A percentile compares a stretch with the other conserved stretches of the same genome.
Evolutionary conservation across 2,329 filamentous ascomycete genomes (phyloP).

Genomic region (Zasmidium citrigriseum): DNA sequence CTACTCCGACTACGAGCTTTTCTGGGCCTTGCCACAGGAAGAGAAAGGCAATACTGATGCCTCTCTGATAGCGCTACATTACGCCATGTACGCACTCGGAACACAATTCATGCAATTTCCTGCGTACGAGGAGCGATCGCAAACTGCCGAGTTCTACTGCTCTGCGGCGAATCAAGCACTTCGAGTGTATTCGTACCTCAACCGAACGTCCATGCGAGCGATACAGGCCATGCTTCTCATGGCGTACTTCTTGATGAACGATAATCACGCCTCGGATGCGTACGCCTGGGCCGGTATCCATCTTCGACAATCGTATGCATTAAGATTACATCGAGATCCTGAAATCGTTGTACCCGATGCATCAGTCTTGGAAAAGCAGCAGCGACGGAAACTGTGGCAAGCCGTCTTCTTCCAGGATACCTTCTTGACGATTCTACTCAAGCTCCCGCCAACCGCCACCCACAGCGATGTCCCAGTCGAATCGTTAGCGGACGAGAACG

Average conservation of each 20-base stretch:
- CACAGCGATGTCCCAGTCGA: slow-evolving; percentile 79
- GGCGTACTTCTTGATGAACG: slow-evolving; percentile 81
- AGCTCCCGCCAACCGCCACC: slow-evolving; percentile 74
- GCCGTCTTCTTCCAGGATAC: slow-evolving; percentile 80
- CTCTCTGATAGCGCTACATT: slow-evolving; percentile 70
- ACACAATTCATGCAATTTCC: slow-evolving; percentile 70
- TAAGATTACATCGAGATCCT: slow-evolving; percentile 78
- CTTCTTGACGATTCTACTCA: slow-evolving; percentile 75
- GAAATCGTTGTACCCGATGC: slow-evolving; percentile 70
- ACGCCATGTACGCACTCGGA: slow-evolving; percentile 75
- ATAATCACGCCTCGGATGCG: slow-evolving; percentile 79
- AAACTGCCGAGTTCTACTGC: slow-evolving; percentile 77
- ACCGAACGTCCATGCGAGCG: slow-evolving; percentile 69
- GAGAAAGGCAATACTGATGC: slow-evolving; percentile 66
- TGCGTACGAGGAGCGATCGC: slow-evolving; percentile 63
- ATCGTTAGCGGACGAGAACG: slow-evolving; percentile 67
- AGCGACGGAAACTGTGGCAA: slow-evolving; percentile 79
- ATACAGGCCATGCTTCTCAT: slow-evolving; percentile 82
- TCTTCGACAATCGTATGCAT: slow-evolving; percentile 76
- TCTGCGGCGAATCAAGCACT: slow-evolving; percentile 78
- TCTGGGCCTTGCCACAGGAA: slow-evolving; percentile 61
- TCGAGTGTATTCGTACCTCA: slow-evolving; percentile 74
- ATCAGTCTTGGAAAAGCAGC: slow-evolving; percentile 71
- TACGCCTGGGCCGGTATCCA: slow-evolving; percentile 80
- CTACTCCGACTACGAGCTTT: slow-evolving; percentile 75